Evolutionary conservation across 495 filamentous ascomycete genomes (phyloP).

Genomic region (Penicillium roqueforti): DNA sequence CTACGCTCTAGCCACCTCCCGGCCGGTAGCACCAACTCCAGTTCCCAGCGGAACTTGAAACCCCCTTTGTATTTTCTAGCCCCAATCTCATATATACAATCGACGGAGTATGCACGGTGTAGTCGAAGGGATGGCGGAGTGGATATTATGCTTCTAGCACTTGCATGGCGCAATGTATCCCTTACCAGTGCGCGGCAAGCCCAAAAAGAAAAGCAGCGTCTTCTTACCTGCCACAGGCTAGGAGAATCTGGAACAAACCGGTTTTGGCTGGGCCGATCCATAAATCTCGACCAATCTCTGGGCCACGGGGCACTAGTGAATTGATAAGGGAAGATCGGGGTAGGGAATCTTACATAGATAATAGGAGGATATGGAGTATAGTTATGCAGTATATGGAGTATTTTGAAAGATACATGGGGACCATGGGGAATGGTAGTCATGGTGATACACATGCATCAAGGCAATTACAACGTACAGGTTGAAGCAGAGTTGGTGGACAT

Average conservation of each 20-base stretch:
- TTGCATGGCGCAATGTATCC: slow-evolving; percentile 8
- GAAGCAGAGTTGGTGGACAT: slow-evolving; percentile 5
- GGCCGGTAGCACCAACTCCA: no score
- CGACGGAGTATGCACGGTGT: no score
- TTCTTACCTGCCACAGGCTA: neutral
- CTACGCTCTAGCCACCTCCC: no score
- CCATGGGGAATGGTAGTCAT: slow-evolving; percentile 6
- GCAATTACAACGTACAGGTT: slow-evolving; percentile 22
- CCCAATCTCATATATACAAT: neutral
- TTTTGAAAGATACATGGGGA: no score
- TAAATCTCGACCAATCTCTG: neutral
- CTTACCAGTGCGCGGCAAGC: slow-evolving; percentile 3
- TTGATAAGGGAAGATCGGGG: slow-evolving; percentile 1
- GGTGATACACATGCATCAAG: slow-evolving; percentile 16
- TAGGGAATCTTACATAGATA: no score
- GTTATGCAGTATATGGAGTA: no score
- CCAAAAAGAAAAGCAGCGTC: neutral
- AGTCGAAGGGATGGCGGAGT: neutral
- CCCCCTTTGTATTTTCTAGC: neutral
- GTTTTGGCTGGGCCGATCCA: slow-evolving; percentile 6
- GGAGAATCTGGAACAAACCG: neutral
- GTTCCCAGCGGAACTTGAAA: neutral
- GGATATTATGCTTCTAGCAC: slow-evolving; percentile 7
- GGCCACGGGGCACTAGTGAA: neutral
- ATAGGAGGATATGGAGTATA: no score